Evolutionary conservation across 371 early-diverging fungal genomes (phyloP), one percentile per base, ranked within the genome.

Genomic region (Lichtheimia hyalospora): DNA sequence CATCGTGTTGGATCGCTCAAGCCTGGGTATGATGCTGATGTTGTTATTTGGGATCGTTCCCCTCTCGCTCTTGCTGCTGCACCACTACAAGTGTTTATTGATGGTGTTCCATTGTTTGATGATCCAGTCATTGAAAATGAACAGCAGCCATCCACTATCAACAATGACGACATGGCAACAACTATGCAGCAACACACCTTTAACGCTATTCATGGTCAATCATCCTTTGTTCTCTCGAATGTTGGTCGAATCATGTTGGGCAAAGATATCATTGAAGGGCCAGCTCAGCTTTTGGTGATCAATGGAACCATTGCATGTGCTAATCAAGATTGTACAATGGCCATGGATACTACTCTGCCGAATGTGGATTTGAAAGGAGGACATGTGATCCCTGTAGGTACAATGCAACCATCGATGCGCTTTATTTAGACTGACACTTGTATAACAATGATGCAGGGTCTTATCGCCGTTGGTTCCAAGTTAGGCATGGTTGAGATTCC

Each of bases 21-120:
- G n/a, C 68, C 75, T 3, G 90, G 89, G 6, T 87, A 85, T 67
- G 92, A 92, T 75, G 92, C 91, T 12, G 92, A 92, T 70, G 63
- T 90, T 13, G 88, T 90, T 15, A 70, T 87, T 34, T 87, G 86
- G 86, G 77, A 79, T 64, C 73, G 78, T 34, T 68, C 82, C 50
- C 92, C 92, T 1, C 68, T 92, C 23, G 61, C 70, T 5, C 66
- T 92, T 14, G 90, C 89, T 40, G 85, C 92, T 7, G 66, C 81
- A 52, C 92, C 92, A 18, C 62, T 87, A 16, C 77, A 84, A 64
- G 90, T 92, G 8, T 84, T 77, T 63, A 73, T 89, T 58, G 92
- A 92, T 66, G 92, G 92, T 44, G 73, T 79, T 24, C 67, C 82
- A 10, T 77, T 80, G 56, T 72, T 79, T 40, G 69, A 79, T 52